phyloP scores from a whole-genome alignment of 768 basidiomycete genomes.

The Strobilomyces dryophilus region DNA sequence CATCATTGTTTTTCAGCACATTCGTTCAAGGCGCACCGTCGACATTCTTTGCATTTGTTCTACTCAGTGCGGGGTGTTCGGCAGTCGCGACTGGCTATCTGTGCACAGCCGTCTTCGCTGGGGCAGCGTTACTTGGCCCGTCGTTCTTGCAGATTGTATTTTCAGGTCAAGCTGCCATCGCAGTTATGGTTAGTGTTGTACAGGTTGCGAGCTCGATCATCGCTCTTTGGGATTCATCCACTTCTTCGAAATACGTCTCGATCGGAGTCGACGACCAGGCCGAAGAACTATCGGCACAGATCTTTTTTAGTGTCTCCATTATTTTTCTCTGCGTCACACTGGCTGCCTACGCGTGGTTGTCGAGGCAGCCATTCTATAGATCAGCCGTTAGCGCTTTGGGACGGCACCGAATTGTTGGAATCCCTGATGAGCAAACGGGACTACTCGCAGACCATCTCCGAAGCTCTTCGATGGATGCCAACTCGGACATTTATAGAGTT shows the following conservation, averaged over 20 bases:
- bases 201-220: neutral
- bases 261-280: neutral
- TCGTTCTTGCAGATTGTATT: neutral
- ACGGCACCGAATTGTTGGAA: neutral
- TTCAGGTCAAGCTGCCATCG: neutral
- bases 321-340: neutral
- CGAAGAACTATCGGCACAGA: neutral
- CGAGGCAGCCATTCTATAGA: neutral
- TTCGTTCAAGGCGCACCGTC: neutral
- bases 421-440: neutral
- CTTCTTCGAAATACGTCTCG: neutral
- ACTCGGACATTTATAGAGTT: neutral
- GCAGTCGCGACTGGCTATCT: neutral
- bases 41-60: neutral
- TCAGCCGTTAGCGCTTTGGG: neutral
- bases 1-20: neutral
- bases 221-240: neutral
- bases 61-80: neutral
- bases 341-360: neutral
- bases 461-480: neutral
- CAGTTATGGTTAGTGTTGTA: neutral
- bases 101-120: neutral
- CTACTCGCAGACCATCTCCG: neutral
- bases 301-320: neutral
- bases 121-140: neutral